Conservation (phyloP, 495 filamentous ascomycete genomes). For the Copromyces sp. region DNA sequence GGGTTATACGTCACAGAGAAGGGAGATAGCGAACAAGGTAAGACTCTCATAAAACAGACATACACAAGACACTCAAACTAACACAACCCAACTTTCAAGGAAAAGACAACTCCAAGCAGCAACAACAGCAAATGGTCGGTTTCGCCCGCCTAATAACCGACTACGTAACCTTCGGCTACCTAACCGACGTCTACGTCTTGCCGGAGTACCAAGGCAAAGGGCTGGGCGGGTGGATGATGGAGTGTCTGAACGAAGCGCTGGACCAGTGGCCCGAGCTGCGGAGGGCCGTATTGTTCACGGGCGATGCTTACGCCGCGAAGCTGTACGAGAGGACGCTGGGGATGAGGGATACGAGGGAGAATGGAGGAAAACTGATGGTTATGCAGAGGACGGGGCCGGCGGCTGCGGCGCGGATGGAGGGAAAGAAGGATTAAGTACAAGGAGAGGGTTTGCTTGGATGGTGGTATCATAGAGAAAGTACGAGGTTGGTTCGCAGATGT, state of each 20-base stretch:
- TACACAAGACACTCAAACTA: neutral
- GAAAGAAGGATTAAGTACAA: neutral
- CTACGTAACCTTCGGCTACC: slow-evolving; percentile 52
- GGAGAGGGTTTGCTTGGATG: neutral
- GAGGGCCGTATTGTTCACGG: slow-evolving; percentile 43
- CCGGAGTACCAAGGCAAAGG: slow-evolving; percentile 47
- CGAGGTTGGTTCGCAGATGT: neutral
- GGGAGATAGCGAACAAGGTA: slow-evolving; percentile 8
- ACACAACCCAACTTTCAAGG: neutral
- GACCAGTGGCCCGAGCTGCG: slow-evolving; percentile 46
- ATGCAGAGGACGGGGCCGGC: slow-evolving; percentile 22
- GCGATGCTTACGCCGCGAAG: slow-evolving; percentile 21
- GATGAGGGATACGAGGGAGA: slow-evolving; percentile 30
- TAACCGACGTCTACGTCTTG: slow-evolving; percentile 59
- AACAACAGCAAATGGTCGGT: slow-evolving; percentile 34
- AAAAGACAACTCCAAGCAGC: slow-evolving; percentile 4
- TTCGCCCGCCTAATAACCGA: slow-evolving; percentile 57
- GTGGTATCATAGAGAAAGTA: neutral
- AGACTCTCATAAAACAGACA: neutral
- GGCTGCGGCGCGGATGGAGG: slow-evolving; percentile 1
- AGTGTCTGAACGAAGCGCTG: slow-evolving; percentile 45
- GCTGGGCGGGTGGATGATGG: slow-evolving; percentile 52
- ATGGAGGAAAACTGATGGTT: slow-evolving; percentile 9
- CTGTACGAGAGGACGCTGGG: slow-evolving; percentile 41
- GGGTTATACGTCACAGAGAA: slow-evolving; percentile 37